Conservation (phyloP, 192 early-diverging fungal species). For the Rhizoclosmatium sp. region DNA sequence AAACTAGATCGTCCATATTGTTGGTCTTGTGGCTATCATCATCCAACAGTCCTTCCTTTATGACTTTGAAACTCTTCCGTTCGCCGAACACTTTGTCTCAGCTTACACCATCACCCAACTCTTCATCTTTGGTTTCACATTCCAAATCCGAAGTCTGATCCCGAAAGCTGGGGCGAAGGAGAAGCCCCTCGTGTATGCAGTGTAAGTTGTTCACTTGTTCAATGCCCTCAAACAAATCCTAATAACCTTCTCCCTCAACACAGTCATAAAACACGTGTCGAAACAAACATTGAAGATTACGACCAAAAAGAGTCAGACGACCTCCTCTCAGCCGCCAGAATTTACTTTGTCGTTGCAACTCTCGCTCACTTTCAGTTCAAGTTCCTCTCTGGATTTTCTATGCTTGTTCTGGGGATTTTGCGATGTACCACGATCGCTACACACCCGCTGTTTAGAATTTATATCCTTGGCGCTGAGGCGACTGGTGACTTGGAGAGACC, state of each 20-base stretch:
- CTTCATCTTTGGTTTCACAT: constrained; percentile 19
- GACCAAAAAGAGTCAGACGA: constrained; percentile 10
- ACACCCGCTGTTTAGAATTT: constrained; percentile 26
- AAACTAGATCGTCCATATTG: constrained; percentile 13
- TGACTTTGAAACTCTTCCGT: constrained; percentile 9
- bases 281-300: constrained; percentile 22
- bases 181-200: constrained; percentile 7
- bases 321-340: not conserved
- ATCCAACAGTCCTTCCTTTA: constrained; percentile 13
- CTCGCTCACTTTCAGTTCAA: constrained; percentile 18
- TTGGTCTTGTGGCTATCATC: constrained; percentile 18
- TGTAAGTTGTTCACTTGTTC: not conserved
- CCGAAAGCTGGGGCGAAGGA: not conserved
- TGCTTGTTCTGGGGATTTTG: constrained; percentile 27
- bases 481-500: constrained; percentile 13
- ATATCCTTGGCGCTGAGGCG: not conserved
- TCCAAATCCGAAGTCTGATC: not conserved
- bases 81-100: not conserved
- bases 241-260: not conserved
- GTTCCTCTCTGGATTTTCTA: constrained; percentile 12
- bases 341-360: constrained; percentile 6
- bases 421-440: not conserved
- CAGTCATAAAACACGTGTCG: constrained; percentile 10
- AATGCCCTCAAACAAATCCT: not conserved
- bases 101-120: constrained; percentile 26